A percentile compares a stretch with the other conserved stretches of the same genome.
Conservation (phyloP, 2,329 filamentous ascomycete genomes). For the Penicillium polonicum region DNA sequence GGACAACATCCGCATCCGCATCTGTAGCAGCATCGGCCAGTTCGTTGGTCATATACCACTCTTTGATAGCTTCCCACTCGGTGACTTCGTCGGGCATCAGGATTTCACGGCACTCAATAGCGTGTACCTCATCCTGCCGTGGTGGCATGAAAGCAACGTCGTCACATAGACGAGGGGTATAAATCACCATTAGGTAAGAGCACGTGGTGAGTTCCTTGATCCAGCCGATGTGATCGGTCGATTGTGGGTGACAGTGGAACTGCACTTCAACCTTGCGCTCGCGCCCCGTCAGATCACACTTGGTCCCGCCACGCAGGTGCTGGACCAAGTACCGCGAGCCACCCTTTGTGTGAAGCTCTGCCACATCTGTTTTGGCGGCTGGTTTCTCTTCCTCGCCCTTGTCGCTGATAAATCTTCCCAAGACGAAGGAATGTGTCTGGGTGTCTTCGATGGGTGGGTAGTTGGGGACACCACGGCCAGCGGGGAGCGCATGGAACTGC, state of each 20-base stretch:
- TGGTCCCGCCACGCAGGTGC: slow-evolving; percentile 72
- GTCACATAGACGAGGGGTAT: slow-evolving; percentile 82
- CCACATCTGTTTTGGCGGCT: slow-evolving; percentile 43
- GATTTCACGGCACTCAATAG: slow-evolving; percentile 74
- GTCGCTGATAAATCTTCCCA: slow-evolving; percentile 59
- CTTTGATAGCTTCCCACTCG: slow-evolving; percentile 47
- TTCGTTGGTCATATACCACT: slow-evolving; percentile 33
- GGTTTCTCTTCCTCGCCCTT: slow-evolving; percentile 34
- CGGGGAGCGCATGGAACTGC: slow-evolving; percentile 83
- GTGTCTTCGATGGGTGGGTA: slow-evolving; percentile 76
- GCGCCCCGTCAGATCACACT: slow-evolving; percentile 81
- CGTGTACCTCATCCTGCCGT: slow-evolving; percentile 71
- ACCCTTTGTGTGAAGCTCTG: slow-evolving; percentile 75
- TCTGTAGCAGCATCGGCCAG: slow-evolving; percentile 32
- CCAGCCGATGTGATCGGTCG: slow-evolving; percentile 76
- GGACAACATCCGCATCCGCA: slow-evolving; percentile 3
- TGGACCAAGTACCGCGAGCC: slow-evolving; percentile 86
- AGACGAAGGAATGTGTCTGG: slow-evolving; percentile 69
- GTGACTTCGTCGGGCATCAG: slow-evolving; percentile 56
- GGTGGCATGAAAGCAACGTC: slow-evolving; percentile 85
- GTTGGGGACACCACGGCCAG: slow-evolving; percentile 62
- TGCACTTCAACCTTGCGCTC: slow-evolving; percentile 79
- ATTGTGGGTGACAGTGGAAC: slow-evolving; percentile 74
- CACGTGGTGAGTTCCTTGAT: slow-evolving; percentile 93
- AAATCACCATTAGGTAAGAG: slow-evolving; percentile 88